Evolutionary conservation across 176 grass and related monocot species (phyloP).

Genomic region (Zea luxurians): DNA sequence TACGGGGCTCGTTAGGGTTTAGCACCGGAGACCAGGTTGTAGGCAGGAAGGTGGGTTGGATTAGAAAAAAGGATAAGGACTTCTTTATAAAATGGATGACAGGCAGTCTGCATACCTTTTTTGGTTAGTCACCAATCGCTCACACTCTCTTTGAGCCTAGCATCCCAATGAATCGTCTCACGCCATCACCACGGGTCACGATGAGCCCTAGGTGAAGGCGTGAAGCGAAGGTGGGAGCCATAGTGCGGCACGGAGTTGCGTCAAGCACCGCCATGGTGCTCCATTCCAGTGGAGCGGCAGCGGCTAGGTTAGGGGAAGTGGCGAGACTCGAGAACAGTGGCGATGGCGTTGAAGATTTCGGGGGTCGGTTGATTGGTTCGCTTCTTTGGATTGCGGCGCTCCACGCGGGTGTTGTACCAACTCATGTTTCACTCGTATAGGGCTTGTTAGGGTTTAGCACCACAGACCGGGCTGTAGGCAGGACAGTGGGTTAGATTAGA

Average conservation of each 20-base stretch:
- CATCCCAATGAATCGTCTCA: constrained; percentile 8
- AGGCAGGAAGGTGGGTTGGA: too few species aligned
- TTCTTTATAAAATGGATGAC: too few species aligned
- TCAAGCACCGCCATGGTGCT: neutral
- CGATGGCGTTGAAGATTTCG: constrained; percentile 30
- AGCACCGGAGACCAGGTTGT: too few species aligned
- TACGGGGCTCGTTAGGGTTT: too few species aligned
- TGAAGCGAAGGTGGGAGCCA: neutral
- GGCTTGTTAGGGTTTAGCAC: too few species aligned
- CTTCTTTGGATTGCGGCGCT: constrained; percentile 30
- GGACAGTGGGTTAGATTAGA: too few species aligned
- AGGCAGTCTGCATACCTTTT: too few species aligned
- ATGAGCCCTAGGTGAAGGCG: neutral
- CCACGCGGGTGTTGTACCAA: neutral
- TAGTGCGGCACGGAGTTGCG: neutral
- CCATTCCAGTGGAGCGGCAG: neutral
- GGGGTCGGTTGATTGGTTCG: constrained; percentile 19
- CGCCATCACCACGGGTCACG: neutral
- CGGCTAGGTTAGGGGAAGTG: neutral
- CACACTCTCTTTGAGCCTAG: neutral
- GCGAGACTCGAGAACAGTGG: constrained; percentile 9
- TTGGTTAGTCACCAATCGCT: neutral
- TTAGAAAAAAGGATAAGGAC: too few species aligned
- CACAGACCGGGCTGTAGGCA: too few species aligned
- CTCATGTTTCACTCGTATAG: too few species aligned